Conservation (phyloP, 2,329 filamentous ascomycete species). For the Pseudocercospora macadamiae region DNA sequence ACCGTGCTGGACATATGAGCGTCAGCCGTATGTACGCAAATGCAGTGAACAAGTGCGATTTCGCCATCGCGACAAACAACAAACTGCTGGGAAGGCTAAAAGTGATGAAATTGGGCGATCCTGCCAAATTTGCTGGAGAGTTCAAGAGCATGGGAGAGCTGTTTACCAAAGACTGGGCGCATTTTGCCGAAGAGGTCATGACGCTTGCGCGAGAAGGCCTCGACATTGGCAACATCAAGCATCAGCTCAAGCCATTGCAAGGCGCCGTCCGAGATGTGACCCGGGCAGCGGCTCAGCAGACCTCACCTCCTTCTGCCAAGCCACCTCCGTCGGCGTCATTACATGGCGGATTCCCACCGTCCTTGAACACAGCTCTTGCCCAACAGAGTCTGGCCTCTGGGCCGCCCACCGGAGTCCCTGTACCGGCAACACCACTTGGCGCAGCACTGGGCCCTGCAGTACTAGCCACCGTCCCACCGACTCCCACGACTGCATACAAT, state of each 20-base stretch:
- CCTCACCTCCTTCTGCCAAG: slow-evolving; percentile 65
- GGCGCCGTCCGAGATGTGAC: slow-evolving; percentile 79
- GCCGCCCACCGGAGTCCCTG: slow-evolving; percentile 43
- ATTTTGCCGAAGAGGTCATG: slow-evolving; percentile 65
- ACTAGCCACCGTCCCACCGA: slow-evolving; percentile 66
- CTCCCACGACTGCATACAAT: slow-evolving; percentile 16
- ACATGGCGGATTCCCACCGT: slow-evolving; percentile 28
- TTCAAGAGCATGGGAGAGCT: slow-evolving; percentile 73
- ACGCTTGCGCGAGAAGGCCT: slow-evolving; percentile 40
- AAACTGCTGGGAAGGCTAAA: slow-evolving; percentile 73
- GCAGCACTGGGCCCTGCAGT: slow-evolving; percentile 87
- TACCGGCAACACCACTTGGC: slow-evolving; percentile 86
- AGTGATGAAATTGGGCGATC: slow-evolving; percentile 82
- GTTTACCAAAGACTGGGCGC: slow-evolving; percentile 71
- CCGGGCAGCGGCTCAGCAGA: slow-evolving; percentile 68
- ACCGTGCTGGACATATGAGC: slow-evolving; percentile 45
- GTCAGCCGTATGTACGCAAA: slow-evolving; percentile 65
- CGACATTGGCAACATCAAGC: slow-evolving; percentile 66
- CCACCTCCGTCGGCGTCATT: slow-evolving; percentile 19
- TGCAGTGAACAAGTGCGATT: slow-evolving; percentile 71
- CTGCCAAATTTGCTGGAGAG: slow-evolving; percentile 66
- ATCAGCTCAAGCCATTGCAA: slow-evolving; percentile 78
- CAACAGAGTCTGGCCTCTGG: slow-evolving; percentile 12
- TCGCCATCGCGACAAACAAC: slow-evolving; percentile 73
- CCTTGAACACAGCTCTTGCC: slow-evolving; percentile 31